phyloP scores from a whole-genome alignment of 2,329 filamentous ascomycete species.

The Reticulascus tulasneorum region DNA sequence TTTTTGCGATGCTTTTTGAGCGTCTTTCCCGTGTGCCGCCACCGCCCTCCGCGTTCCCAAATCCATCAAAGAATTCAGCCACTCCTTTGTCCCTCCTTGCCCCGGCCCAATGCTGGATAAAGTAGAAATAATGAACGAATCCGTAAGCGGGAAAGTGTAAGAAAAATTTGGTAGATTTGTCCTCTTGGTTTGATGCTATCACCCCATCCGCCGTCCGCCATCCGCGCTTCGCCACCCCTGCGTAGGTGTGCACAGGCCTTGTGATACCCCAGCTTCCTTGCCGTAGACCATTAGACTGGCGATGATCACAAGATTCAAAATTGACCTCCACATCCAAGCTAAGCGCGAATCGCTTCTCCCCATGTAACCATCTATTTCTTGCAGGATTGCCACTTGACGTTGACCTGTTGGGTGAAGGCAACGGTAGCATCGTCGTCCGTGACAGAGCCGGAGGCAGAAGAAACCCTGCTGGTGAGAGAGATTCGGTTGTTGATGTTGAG shows the following conservation, averaged over 20 bases:
- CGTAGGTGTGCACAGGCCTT: not conserved
- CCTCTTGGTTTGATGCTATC: too few relatives aligned
- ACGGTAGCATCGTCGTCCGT: constrained; percentile 35
- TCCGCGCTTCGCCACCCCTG: too few relatives aligned
- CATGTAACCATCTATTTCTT: not conserved
- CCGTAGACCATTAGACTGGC: constrained; percentile 1
- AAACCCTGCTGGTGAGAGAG: constrained; percentile 26
- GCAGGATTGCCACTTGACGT: constrained; percentile 27
- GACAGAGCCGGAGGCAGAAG: constrained; percentile 27
- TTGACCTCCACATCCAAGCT: not conserved
- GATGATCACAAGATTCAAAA: constrained; percentile 5
- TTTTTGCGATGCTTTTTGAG: not conserved
- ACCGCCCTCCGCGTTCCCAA: too few relatives aligned
- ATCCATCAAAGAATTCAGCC: too few relatives aligned
- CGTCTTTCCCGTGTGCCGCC: too few relatives aligned
- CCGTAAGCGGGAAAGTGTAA: too few relatives aligned
- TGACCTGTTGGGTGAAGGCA: constrained; percentile 33
- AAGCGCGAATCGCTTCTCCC: not conserved
- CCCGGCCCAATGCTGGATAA: too few relatives aligned
- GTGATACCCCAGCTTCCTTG: not conserved
- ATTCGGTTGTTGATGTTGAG: constrained; percentile 38
- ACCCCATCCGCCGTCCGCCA: too few relatives aligned
- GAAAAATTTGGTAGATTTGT: too few relatives aligned
- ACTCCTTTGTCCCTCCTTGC: too few relatives aligned
- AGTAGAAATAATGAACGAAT: not conserved